Base-by-base conservation (phyloP, 805 yeast genomes). In the Hermanozyma aechmeae region DNA sequence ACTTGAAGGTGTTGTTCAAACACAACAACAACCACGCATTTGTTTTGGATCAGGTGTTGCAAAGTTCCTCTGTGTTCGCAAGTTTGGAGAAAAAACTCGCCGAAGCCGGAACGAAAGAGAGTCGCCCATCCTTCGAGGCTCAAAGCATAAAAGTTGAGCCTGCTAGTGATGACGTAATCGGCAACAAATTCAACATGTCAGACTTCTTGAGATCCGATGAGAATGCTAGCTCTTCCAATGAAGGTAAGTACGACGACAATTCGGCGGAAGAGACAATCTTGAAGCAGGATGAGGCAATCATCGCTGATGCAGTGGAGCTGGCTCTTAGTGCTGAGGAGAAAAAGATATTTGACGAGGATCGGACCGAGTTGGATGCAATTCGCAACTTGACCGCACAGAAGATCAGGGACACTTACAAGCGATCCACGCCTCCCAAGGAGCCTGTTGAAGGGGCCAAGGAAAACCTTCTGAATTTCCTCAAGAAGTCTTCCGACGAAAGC, bases 401-500 rank as follows among this genome's bases (percentile, higher is more conserved):
- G 9, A 33, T 46, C 19, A 31, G 54, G 18, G 30, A 34, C 13
- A 23, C 29, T 2, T 47, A 43, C 28, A 24, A 33, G n/a, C n/a
- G n/a, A n/a, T n/a, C n/a, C 15, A 25, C 27, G 14, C 16, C 19
- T 4, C 18, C n/a, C n/a, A 30, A 26, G 23, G 23, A 34, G 12
- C 19, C 35, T 6, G 17, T 39, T 13, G 31, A 38, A 14, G 35
- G 40, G 23, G 25, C 38, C 6, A 37, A 74, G 14, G 70, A 71
- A 39, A 38, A 35, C 0, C 70, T 63, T 29, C n/a, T n/a, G n/a
- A n/a, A n/a, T n/a, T n/a, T n/a, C n/a, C 51, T 76, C 21, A 46
- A 55, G 25, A 48, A 55, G 5, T 68, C 75, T 4, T 68, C 69
- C 33, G 45, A 46, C 12, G 51, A 53, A 13, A 57, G 56, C 31